Conservation (phyloP, 352 stramenopile genomes). For the Poterioochromonas sp. region DNA sequence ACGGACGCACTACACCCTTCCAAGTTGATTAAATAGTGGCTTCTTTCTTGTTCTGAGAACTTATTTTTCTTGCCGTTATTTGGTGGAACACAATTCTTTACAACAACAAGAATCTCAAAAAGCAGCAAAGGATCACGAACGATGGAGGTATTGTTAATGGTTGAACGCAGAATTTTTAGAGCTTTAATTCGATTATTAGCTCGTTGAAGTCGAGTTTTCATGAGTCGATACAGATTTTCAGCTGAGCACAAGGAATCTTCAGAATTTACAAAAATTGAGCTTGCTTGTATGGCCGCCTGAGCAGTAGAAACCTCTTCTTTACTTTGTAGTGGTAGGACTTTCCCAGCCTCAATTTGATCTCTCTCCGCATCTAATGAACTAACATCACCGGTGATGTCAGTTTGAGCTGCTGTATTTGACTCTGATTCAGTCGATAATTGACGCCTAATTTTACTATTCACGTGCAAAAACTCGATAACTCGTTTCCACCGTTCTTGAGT, state of each 20-base stretch:
- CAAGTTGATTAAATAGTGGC: slow-evolving; percentile 41
- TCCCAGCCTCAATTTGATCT: background rate
- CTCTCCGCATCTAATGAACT: background rate
- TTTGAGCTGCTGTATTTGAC: background rate
- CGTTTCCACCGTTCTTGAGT: slow-evolving; percentile 40
- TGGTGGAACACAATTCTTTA: background rate
- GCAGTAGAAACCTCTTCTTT: background rate
- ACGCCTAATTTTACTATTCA: slow-evolving; percentile 34
- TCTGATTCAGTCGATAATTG: background rate
- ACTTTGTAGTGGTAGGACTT: background rate
- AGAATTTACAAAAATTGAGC: background rate
- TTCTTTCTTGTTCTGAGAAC: background rate
- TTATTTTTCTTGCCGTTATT: too few species aligned
- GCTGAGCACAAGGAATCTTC: background rate
- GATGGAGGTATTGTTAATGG: background rate
- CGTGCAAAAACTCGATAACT: slow-evolving; percentile 39
- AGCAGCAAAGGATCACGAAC: background rate
- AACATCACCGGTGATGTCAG: background rate
- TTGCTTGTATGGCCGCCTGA: background rate
- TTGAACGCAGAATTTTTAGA: background rate
- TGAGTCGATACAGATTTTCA: background rate
- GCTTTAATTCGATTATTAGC: background rate
- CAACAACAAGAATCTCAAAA: background rate
- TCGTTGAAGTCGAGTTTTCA: background rate
- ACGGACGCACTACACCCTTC: slow-evolving; percentile 38